Conservation (phyloP, 768 basidiomycete species). For the Amanita pallidorosea region DNA sequence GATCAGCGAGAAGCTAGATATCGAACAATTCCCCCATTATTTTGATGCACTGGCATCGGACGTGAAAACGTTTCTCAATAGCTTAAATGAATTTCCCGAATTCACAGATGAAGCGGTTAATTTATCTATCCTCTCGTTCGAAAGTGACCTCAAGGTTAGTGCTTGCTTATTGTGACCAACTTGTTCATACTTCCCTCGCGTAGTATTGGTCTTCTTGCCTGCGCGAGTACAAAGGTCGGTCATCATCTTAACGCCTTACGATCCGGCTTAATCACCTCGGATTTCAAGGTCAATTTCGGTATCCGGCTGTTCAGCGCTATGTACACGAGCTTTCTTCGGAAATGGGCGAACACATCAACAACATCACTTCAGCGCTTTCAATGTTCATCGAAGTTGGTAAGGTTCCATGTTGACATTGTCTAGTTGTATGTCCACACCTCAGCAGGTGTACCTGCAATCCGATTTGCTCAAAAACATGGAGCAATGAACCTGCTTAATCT, state of each 20-base stretch:
- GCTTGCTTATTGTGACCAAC: background rate
- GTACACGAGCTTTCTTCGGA: constrained; percentile 66
- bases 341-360: constrained; percentile 66
- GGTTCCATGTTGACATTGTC: constrained; percentile 9
- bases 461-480: constrained; percentile 66
- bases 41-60: constrained; percentile 53
- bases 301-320: constrained; percentile 63
- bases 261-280: background rate
- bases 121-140: constrained; percentile 53
- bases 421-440: background rate
- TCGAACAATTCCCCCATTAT: constrained; percentile 58
- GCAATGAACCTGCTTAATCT: constrained; percentile 61
- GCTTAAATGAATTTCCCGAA: constrained; percentile 72
- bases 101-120: constrained; percentile 67
- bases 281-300: constrained; percentile 53
- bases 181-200: constrained; percentile 4
- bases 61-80: constrained; percentile 56
- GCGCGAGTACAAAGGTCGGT: constrained; percentile 46
- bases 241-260: background rate
- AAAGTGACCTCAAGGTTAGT: constrained; percentile 56
- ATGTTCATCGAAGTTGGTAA: constrained; percentile 71
- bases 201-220: constrained; percentile 73
- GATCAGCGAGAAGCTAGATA: constrained; percentile 46
- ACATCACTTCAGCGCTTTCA: constrained; percentile 53
- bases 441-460: constrained; percentile 66